phyloP scores from a whole-genome alignment of 768 basidiomycete genomes.

The Kwoniella dejecticola region DNA sequence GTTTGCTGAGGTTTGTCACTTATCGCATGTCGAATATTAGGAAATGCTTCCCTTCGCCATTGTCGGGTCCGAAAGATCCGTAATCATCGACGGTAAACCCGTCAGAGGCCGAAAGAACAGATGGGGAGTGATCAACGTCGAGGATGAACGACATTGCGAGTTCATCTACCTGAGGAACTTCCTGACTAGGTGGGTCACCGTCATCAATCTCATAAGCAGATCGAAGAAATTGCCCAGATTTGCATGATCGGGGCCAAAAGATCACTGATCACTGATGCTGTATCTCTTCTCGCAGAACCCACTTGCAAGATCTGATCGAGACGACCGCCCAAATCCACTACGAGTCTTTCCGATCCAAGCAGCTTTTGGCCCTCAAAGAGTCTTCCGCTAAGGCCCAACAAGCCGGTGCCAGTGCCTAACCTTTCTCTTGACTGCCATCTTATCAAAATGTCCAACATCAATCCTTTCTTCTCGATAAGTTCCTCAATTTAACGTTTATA shows the following conservation, averaged over 20 bases:
- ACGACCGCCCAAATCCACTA: constrained; percentile 99
- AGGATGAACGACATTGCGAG: constrained; percentile 95
- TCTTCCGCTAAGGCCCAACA: constrained; percentile 62
- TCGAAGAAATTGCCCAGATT: too few species aligned
- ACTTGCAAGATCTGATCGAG: constrained; percentile 97
- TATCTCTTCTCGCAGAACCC: constrained; percentile 65
- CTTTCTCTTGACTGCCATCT: not conserved
- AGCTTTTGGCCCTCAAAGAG: constrained; percentile 94
- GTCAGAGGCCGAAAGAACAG: constrained; percentile 96
- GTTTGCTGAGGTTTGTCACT: not conserved
- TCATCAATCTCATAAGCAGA: too few species aligned
- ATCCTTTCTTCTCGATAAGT: not conserved
- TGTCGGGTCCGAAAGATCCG: constrained; percentile 93
- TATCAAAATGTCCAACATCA: not conserved
- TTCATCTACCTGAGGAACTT: constrained; percentile 97
- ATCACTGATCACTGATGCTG: not conserved
- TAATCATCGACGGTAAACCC: constrained; percentile 92
- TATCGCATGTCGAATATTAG: constrained; percentile 58
- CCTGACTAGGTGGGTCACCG: constrained; percentile 69
- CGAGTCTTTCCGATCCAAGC: constrained; percentile 98
- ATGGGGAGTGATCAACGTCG: constrained; percentile 98
- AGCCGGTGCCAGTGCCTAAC: not conserved
- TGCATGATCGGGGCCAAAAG: too few species aligned
- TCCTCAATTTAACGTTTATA: not conserved
- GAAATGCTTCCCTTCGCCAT: constrained; percentile 94